Evolutionary conservation across 2,329 filamentous ascomycete species (phyloP).

Genomic region (Colletotrichum falcatum): DNA sequence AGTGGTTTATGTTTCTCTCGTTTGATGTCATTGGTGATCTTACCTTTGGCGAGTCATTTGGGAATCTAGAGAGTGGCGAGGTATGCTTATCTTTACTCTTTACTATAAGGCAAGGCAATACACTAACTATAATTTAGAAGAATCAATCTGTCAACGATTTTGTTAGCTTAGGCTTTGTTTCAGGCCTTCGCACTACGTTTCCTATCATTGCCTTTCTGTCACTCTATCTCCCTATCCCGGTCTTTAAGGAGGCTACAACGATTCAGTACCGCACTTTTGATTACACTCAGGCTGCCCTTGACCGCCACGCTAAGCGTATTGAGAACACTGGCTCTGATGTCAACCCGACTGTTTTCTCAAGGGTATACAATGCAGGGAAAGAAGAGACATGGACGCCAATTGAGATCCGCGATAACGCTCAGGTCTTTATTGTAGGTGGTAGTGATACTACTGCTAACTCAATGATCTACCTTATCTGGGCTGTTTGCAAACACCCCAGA

Average conservation of each 20-base stretch:
- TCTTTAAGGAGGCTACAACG: slow-evolving; percentile 23
- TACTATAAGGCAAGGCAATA: too few species aligned
- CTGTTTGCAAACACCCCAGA: slow-evolving; percentile 48
- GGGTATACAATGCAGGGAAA: slow-evolving; percentile 29
- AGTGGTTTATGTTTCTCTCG: slow-evolving; percentile 66
- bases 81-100: slow-evolving; percentile 47
- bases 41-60: slow-evolving; percentile 48
- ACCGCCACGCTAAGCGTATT: slow-evolving; percentile 32
- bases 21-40: slow-evolving; percentile 50
- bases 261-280: slow-evolving; percentile 29
- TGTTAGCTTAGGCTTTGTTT: slow-evolving; percentile 30
- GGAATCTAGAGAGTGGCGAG: slow-evolving; percentile 43
- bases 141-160: slow-evolving; percentile 35
- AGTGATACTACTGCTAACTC: slow-evolving; percentile 65
- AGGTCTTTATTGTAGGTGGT: slow-evolving; percentile 61
- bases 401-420: slow-evolving; percentile 38
- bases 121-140: neutral
- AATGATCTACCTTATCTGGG: slow-evolving; percentile 62
- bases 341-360: slow-evolving; percentile 32
- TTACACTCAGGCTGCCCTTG: slow-evolving; percentile 28
- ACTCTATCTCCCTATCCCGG: slow-evolving; percentile 29
- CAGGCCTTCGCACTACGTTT: slow-evolving; percentile 32
- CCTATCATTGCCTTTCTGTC: slow-evolving; percentile 15
- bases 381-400: slow-evolving; percentile 25
- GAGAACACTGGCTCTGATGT: slow-evolving; percentile 16